These are phyloP conservation scores for Yarrowia sp. DNA, from an alignment of 805 yeast species.

Conservation along the genomic window DNA sequence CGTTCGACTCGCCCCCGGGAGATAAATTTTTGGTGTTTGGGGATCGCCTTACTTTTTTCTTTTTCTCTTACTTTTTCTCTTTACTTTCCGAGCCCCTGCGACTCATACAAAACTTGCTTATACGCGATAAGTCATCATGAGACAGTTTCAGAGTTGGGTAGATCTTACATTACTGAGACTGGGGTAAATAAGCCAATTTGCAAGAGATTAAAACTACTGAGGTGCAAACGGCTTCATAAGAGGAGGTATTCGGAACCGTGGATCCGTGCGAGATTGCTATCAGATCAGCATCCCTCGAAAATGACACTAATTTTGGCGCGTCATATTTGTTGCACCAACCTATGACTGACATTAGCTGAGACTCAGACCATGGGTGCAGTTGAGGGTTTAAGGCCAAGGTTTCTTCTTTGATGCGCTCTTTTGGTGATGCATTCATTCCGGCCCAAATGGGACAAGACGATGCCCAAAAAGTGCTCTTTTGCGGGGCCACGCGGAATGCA, in stretches of 20 bases:
- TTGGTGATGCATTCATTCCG: neutral
- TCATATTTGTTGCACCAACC: neutral
- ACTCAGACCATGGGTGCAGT: neutral
- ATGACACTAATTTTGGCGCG: neutral
- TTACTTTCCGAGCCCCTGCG: neutral
- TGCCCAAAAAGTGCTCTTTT: neutral
- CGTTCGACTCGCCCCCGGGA: slow-evolving; percentile 26
- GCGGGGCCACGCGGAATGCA: neutral
- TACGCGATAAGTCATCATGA: neutral
- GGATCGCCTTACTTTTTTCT: too few species aligned
- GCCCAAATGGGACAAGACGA: neutral
- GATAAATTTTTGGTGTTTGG: neutral
- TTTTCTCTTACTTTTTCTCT: too few species aligned
- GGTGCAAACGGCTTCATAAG: neutral
- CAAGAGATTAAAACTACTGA: neutral
- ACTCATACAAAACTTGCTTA: neutral
- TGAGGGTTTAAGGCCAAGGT: slow-evolving; percentile 9
- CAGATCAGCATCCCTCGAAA: neutral
- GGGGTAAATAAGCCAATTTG: neutral
- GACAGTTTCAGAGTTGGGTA: neutral
- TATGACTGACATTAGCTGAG: slow-evolving; percentile 1
- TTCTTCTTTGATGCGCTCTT: slow-evolving; percentile 2
- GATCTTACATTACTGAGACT: neutral
- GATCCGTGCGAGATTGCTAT: neutral
- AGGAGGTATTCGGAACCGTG: neutral